phyloP scores from a whole-genome alignment of 1,139 yeast species.

The Yamadazyma pseudoaaseri region DNA sequence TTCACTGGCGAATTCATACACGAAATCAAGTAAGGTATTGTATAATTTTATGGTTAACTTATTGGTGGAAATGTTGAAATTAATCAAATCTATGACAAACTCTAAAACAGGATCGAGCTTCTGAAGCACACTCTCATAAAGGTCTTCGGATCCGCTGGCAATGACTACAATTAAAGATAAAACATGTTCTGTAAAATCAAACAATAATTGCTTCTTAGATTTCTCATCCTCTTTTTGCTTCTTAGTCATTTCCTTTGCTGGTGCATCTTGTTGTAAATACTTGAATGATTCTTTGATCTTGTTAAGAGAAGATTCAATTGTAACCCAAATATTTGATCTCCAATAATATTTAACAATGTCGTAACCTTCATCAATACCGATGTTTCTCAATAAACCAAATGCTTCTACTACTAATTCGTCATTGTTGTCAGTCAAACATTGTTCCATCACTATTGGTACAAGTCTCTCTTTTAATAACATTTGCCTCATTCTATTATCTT shows the following conservation, averaged over 20 bases:
- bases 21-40: slow-evolving; percentile 55
- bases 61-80: slow-evolving; percentile 23
- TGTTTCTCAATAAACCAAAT: slow-evolving; percentile 75
- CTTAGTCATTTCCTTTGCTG: slow-evolving; percentile 20
- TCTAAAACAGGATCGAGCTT: slow-evolving; percentile 40
- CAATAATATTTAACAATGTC: slow-evolving; percentile 73
- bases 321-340: slow-evolving; percentile 74
- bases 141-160: slow-evolving; percentile 61
- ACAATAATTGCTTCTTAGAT: slow-evolving; percentile 47
- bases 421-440: slow-evolving; percentile 63
- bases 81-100: slow-evolving; percentile 43
- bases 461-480: slow-evolving; percentile 69
- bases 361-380: slow-evolving; percentile 87
- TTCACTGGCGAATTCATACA: slow-evolving; percentile 67
- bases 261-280: slow-evolving; percentile 27
- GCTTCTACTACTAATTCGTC: slow-evolving; percentile 78
- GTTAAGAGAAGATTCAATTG: slow-evolving; percentile 48
- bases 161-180: slow-evolving; percentile 67
- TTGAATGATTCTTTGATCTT: slow-evolving; percentile 51
- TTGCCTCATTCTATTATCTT: slow-evolving; percentile 63
- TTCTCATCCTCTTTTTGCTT: slow-evolving; percentile 33
- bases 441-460: slow-evolving; percentile 60
- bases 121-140: slow-evolving; percentile 50
- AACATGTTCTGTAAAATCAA: slow-evolving; percentile 72
- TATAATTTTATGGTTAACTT: slow-evolving; percentile 44